Evolutionary conservation across 345 rosid genomes (phyloP), one percentile per base, ranked within the genome.

Genomic region (Carallia brachiata): DNA sequence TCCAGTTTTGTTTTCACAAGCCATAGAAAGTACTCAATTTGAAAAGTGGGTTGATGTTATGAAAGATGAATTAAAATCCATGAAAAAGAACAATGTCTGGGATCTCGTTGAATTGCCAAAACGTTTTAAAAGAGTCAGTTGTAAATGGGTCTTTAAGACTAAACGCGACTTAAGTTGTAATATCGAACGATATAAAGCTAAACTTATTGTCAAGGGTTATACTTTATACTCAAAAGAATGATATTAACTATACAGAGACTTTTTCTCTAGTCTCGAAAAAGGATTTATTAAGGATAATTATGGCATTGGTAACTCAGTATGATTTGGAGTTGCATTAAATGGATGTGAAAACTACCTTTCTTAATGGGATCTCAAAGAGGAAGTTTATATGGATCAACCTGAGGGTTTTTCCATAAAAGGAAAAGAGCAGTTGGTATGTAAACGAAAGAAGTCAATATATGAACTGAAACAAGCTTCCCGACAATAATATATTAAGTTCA

Each of bases 11-110:
- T 47, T 67, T 68, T 53, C 37, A 34, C 63, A 56, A 18, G 56
- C 63, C 61, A 73, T 68, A 10, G 9, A 64, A 18, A 50, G 28
- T 57, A n/a, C 27, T 55, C 56, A 72, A 19, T 66, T 13, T 59
- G 4, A 12, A 6, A 68, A 69, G 30, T 65, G 61, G 67, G 12
- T 52, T 36, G 37, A 68, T 58, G 36, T 2, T 4, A 34, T 69
- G 40, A 69, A 77, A 68, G 63, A 73, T 2, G 55, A 73, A 39
- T 37, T 48, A 6, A 59, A 73, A 48, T 66, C 52, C 17, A 73
- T 32, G 6, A 5, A 65, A 28, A 16, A 19, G 30, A 65, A 65
- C 30, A 23, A 48, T 5, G 66, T 67, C 7, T 31, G 56, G 48
- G 56, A 68, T 6, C 54, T 68, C 9, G 28, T 68, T 15, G 34